Evolutionary conservation across 192 early-diverging fungal genomes (phyloP).

Genomic region (Coemansia biformis): DNA sequence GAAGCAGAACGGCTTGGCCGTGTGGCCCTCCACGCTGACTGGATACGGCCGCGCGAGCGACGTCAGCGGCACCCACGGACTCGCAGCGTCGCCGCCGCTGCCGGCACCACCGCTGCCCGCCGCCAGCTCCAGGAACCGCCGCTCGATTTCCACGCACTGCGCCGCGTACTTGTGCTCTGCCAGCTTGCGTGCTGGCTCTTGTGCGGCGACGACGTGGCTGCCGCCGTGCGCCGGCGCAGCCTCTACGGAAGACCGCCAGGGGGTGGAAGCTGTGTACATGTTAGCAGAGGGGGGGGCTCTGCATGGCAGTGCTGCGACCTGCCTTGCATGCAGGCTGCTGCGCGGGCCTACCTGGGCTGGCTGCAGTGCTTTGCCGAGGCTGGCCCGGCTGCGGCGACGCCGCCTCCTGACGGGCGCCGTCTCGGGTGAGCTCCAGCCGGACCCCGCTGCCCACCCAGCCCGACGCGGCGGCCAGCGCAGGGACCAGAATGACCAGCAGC

Average conservation of each 20-base stretch:
- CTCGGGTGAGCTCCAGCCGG: neutral
- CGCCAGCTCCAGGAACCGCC: slow-evolving; percentile 22
- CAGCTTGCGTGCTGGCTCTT: neutral
- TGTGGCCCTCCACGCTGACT: slow-evolving; percentile 36
- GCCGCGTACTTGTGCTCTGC: slow-evolving; percentile 18
- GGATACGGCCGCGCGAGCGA: slow-evolving; percentile 25
- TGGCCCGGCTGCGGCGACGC: too few species aligned
- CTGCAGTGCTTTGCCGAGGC: too few species aligned
- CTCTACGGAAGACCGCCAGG: slow-evolving; percentile 1
- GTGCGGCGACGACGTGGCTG: too few species aligned
- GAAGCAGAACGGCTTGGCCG: slow-evolving; percentile 40
- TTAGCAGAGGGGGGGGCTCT: too few species aligned
- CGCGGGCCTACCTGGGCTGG: too few species aligned
- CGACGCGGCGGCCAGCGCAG: neutral
- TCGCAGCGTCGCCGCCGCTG: neutral
- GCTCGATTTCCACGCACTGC: slow-evolving; percentile 31
- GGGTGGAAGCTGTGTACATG: too few species aligned
- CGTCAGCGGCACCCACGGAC: slow-evolving; percentile 28
- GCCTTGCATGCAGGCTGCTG: too few species aligned
- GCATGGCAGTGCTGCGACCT: too few species aligned
- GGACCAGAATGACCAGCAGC: slow-evolving; percentile 20
- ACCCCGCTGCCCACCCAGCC: neutral
- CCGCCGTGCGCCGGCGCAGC: neutral
- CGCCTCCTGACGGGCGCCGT: too few species aligned
- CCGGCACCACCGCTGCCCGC: slow-evolving; percentile 3